Evolutionary conservation across 2,329 filamentous ascomycete species (phyloP), one percentile per base, ranked within the genome.

Genomic region (Hypoxylon sp.): DNA sequence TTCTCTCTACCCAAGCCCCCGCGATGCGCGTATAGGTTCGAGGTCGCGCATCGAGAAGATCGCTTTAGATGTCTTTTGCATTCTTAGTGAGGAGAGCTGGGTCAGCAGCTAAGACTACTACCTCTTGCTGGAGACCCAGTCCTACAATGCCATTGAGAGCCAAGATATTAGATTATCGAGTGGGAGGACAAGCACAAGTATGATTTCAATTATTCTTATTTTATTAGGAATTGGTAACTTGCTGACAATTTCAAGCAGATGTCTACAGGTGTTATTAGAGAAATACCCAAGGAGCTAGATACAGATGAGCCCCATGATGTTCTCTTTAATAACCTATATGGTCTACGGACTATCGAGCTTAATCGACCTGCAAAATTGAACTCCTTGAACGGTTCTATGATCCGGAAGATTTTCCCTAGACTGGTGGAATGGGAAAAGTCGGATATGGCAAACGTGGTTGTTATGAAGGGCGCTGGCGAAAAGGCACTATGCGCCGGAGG

Each of bases 381-480:
- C 75, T 89, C 93, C 17, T 84, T 99, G 62, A 92, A 95, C 71
- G 89, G 81, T 42, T 97, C 92, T 50, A 99, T 99, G 95, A 89
- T 88, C 57, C 84, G 90, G 65, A 97, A 99, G 77, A 97, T 99
- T 64, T 78, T 91, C 35, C 92, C 93, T 15, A 84, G 94, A 49
- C 73, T 99, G 67, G 79, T 90, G 67, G 93, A 97, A 78, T 99
- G 92, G 92, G 85, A 90, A 67, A 94, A 95, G 74, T 97, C 93
- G 19, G 88, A 96, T 68, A 80, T 99, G 75, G 92, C 94, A 47
- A 96, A 96, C 71, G 85, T 97, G 5, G 77, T 99, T 49, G 83
- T 99, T 61, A 87, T 99, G 71, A 96, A 96, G 73, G 94, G 94
- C 56, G 84, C 89, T 16, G 95, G 94, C 11, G 80, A 86, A 26